Evolutionary conservation across 164 flowering plant genomes (phyloP).

Genomic region (Taxillus chinensis): DNA sequence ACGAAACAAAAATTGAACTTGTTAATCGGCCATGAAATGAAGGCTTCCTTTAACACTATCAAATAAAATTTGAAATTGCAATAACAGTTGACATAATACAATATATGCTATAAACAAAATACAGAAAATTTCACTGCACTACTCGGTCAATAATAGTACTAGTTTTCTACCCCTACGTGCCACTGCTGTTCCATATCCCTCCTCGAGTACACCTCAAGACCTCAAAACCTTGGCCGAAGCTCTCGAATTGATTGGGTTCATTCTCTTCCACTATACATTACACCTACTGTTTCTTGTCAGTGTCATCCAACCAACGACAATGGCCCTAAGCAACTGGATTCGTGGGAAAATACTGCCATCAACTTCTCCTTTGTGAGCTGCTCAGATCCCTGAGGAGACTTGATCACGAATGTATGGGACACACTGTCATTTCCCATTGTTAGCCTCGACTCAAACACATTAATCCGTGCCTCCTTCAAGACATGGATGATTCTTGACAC

Average conservation of each 20-base stretch:
- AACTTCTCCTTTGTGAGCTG: constrained; percentile 72
- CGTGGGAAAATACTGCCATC: constrained; percentile 47
- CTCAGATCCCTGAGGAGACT: constrained; percentile 38
- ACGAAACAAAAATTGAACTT: too few species aligned
- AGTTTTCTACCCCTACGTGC: constrained; percentile 10
- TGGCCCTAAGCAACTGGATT: constrained; percentile 25
- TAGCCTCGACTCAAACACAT: too few species aligned
- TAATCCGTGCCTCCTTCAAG: too few species aligned
- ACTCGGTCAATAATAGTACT: constrained; percentile 20
- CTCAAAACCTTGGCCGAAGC: constrained; percentile 17
- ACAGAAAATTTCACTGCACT: constrained; percentile 16
- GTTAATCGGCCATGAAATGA: too few species aligned
- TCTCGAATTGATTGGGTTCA: constrained; percentile 6
- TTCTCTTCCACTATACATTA: constrained; percentile 15
- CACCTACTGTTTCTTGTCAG: constrained; percentile 14
- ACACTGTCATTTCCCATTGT: too few species aligned
- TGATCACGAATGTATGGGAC: too few species aligned
- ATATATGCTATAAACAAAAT: constrained; percentile 24
- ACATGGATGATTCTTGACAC: too few species aligned
- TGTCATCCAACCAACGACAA: constrained; percentile 19
- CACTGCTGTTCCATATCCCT: constrained; percentile 4
- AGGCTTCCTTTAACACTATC: too few species aligned
- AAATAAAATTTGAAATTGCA: constrained; percentile 7
- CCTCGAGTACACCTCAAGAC: neutral
- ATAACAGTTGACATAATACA: constrained; percentile 16